Base-by-base conservation (phyloP, 2,329 filamentous ascomycete species). In the Scedosporium minutisporum region DNA sequence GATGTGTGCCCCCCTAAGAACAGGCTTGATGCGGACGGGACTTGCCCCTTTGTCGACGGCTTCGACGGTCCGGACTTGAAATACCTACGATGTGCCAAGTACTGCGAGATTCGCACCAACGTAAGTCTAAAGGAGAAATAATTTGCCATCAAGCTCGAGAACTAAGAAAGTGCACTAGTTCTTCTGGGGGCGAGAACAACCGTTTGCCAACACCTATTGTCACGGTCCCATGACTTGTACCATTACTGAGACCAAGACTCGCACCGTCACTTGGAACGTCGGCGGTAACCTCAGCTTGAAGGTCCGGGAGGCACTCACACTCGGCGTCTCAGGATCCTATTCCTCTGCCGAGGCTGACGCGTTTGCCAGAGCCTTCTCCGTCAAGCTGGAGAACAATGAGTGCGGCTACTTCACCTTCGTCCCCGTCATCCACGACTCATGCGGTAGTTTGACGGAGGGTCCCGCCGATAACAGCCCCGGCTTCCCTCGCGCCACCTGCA, bases 131-230 rank as follows among this genome's bases (percentile, higher is more conserved):
- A 58, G 4, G n/a, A 29, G 6, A 7, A 4, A 29, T 57, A 25
- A 25, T 29, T 23, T 14, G 3, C 46, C 16, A 18, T 23, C 9
- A 18, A 23, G 10, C 21, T 2, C 46, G 10, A 23, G 16, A 51
- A 23, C 46, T 51, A 51, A 57, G 12, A 9, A 18, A 58, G 6
- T 6, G 6, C 27, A 6, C 2, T 70, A 72, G 1, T 76, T 67
- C 21, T 62, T 65, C 10, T 67, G 63, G 61, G 65, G 62, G 68
- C 42, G 74, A 38, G 29, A 76, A 27, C 44, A 74, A 71, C 73
- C 73, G 71, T 64, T 75, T 70, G 71, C 62, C 70, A 68, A 63
- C 71, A 76, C 57, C 68, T 71, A 65, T 67, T 72, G 62, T 67
- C 71, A 65, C 71, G 69, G 3, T 70, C 73, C 73, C 68, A 71